Evolutionary conservation across 2,329 filamentous ascomycete genomes (phyloP).

Genomic region (Neonectria neomacrospora): DNA sequence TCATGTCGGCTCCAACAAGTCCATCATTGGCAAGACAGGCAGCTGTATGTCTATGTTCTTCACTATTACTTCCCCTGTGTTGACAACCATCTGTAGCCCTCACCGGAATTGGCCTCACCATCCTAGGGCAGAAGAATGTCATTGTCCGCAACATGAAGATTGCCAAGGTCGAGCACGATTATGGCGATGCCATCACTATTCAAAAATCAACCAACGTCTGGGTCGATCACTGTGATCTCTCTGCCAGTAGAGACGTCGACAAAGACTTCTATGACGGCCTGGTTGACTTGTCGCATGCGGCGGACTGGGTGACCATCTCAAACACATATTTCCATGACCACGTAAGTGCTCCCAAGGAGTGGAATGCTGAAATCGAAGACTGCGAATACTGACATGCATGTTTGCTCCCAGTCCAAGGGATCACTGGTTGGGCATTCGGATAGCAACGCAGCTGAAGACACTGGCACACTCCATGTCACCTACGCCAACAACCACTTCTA

Average conservation of each 20-base stretch:
- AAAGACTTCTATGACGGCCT: slow-evolving; percentile 59
- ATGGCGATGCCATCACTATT: slow-evolving; percentile 63
- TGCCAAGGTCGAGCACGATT: slow-evolving; percentile 56
- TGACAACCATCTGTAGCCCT: slow-evolving; percentile 28
- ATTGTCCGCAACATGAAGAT: slow-evolving; percentile 68
- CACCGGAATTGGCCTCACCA: slow-evolving; percentile 34
- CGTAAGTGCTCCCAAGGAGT: slow-evolving; percentile 9
- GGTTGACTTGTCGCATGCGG: slow-evolving; percentile 57
- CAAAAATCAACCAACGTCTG: slow-evolving; percentile 60
- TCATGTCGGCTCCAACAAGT: slow-evolving; percentile 37
- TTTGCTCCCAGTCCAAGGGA: slow-evolving; percentile 56
- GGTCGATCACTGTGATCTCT: slow-evolving; percentile 59
- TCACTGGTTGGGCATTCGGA: slow-evolving; percentile 71
- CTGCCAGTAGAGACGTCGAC: slow-evolving; percentile 48
- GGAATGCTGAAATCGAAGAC: not conserved
- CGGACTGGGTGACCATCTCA: slow-evolving; percentile 57
- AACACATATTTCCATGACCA: slow-evolving; percentile 58
- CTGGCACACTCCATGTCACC: slow-evolving; percentile 67
- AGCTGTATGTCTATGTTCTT: slow-evolving; percentile 28
- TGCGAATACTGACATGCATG: rapidly evolving
- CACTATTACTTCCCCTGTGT: not conserved
- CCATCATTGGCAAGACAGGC: slow-evolving; percentile 37
- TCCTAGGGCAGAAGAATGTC: slow-evolving; percentile 55
- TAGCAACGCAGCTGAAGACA: slow-evolving; percentile 67
- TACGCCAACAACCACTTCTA: slow-evolving; percentile 70